Conservation (phyloP, 805 yeast genomes). For the Yarrowia phangngaensis region DNA sequence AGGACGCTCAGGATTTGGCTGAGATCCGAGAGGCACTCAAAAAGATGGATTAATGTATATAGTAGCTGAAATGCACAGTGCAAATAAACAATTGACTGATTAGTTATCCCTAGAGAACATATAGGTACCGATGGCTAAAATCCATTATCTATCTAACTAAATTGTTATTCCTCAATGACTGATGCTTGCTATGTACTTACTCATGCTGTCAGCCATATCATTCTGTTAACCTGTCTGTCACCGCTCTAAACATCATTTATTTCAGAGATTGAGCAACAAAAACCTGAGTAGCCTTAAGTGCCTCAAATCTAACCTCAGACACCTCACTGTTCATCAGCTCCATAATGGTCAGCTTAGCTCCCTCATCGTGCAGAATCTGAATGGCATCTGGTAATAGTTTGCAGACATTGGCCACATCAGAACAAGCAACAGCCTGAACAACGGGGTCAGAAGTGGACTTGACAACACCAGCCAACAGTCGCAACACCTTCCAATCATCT, state of each 20-base stretch:
- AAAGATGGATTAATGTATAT: slow-evolving; percentile 19
- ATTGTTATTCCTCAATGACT: too few relatives aligned
- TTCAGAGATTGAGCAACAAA: slow-evolving; percentile 79
- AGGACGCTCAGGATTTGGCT: slow-evolving; percentile 11
- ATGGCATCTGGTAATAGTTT: slow-evolving; percentile 60
- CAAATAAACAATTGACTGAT: too few relatives aligned
- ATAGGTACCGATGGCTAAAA: too few relatives aligned
- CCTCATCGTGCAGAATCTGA: slow-evolving; percentile 49
- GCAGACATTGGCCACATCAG: slow-evolving; percentile 61
- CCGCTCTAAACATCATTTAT: slow-evolving; percentile 29
- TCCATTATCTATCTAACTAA: too few relatives aligned
- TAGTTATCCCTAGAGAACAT: too few relatives aligned
- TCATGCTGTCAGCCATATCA: too few relatives aligned
- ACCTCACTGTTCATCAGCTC: slow-evolving; percentile 72
- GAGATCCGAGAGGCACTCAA: slow-evolving; percentile 10
- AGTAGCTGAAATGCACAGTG: too few relatives aligned
- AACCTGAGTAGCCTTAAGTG: slow-evolving; percentile 90
- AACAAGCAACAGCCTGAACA: slow-evolving; percentile 58
- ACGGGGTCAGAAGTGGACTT: slow-evolving; percentile 36
- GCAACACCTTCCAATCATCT: slow-evolving; percentile 67
- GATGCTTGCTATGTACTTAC: too few relatives aligned
- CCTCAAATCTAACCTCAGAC: slow-evolving; percentile 89
- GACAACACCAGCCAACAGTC: slow-evolving; percentile 49
- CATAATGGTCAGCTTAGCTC: slow-evolving; percentile 81
- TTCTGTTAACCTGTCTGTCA: neutral